Evolutionary conservation across 2,329 filamentous ascomycete species (phyloP), one percentile per base, ranked within the genome.

Genomic region (Xylaria arbuscula): DNA sequence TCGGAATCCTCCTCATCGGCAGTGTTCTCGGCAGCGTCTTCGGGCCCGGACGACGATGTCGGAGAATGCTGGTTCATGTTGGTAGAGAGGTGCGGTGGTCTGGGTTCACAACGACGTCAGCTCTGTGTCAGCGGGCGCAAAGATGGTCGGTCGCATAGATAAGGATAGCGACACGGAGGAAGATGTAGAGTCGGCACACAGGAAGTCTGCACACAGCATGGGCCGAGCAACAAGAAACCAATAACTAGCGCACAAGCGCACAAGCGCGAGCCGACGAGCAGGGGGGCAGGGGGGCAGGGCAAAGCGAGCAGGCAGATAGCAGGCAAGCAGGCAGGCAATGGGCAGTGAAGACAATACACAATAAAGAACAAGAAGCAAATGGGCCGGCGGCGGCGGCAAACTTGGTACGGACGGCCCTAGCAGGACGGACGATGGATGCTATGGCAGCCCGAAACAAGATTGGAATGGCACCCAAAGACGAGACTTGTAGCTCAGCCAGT

Each of bases 1-100:
- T 98, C 95, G 56, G 93, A 97, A 82, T 99, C 96, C 83, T 99
- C 96, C 83, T 99, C 96, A 80, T 98, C 96, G 78, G 94, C 95
- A 47, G 95, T 97, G 79, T 96, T 94, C 77, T 98, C 94, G 81
- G 92, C 89, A 75, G 89, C 87, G 80, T 97, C 94, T 82, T 95
- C 94, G 75, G 89, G 90, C 55, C 92, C 92, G 69, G 90, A 93
- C 64, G 90, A 88, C 62, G 92, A 92, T 61, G 91, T 91, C 68
- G 93, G 92, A 70, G 93, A 95, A 75, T 90, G 87, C 56, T 77
- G 85, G 83, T 90, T 82, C 89, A 86, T 84, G 84, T 84, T 81
- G 84, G 84, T 81, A 70, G 87, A 80, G 72, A 88, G 79, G 74
- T 88, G 86, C 68, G 87, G 83, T 70, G 85, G 83, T 82, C 87